phyloP scores from a whole-genome alignment of 2,329 filamentous ascomycete genomes.

The Tolypocladium ovalisporum region DNA sequence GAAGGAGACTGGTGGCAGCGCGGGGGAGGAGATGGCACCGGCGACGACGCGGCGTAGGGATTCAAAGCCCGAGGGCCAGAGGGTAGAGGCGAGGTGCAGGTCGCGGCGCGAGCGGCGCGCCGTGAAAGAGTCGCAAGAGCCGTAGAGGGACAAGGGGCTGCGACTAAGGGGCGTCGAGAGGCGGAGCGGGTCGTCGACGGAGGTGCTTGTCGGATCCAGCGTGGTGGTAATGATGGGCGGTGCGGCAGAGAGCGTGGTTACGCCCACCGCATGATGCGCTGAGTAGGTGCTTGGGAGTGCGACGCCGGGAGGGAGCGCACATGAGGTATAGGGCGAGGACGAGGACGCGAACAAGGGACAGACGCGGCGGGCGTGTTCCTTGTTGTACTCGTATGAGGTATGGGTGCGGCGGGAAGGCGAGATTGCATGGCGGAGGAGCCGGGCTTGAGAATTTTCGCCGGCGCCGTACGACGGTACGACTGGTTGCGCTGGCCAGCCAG shows the following conservation, averaged over 20 bases:
- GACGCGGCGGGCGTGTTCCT: slow-evolving; percentile 1
- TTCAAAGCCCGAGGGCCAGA: slow-evolving; percentile 37
- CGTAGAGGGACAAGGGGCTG: slow-evolving; percentile 10
- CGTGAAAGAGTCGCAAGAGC: slow-evolving; percentile 10
- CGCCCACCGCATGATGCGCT: slow-evolving; percentile 43
- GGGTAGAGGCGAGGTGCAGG: slow-evolving; percentile 33
- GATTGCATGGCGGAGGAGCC: background rate
- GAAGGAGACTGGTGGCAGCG: slow-evolving; percentile 49
- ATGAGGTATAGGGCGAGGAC: slow-evolving; percentile 4
- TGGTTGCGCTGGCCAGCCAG: background rate
- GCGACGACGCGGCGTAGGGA: slow-evolving; percentile 38
- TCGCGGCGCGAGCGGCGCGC: slow-evolving; percentile 37
- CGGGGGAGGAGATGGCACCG: slow-evolving; percentile 44
- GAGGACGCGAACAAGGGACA: slow-evolving; percentile 4
- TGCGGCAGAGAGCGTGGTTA: slow-evolving; percentile 44
- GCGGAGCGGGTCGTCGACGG: slow-evolving; percentile 12
- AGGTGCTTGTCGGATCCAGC: slow-evolving; percentile 43
- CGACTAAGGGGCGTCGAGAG: slow-evolving; percentile 5
- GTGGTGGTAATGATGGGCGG: slow-evolving; percentile 30
- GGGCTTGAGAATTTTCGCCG: slow-evolving; percentile 4
- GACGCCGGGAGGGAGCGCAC: slow-evolving; percentile 2
- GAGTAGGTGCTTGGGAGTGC: slow-evolving; percentile 2
- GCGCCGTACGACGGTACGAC: background rate
- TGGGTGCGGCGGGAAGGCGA: background rate
- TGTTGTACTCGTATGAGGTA: background rate